Base-by-base conservation (phyloP, 768 basidiomycete species). In the Solioccasus polychromus region DNA sequence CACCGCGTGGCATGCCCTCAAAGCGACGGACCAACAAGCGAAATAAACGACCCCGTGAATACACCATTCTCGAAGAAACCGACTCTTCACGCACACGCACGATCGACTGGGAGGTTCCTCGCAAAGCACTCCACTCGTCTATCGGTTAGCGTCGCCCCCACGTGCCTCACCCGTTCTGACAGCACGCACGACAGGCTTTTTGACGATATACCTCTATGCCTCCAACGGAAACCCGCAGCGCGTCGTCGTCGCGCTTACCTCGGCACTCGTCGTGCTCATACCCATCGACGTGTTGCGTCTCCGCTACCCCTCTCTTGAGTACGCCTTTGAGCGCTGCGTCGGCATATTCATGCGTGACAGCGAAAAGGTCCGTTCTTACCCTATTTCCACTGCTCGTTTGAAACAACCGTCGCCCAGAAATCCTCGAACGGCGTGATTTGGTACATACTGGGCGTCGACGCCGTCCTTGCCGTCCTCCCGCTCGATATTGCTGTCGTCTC, bases 261-360 rank as follows among this genome's bases (percentile, higher is more conserved):
- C 76, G 12, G 79, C 81, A 0, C 73, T 95, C 8, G 75, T 79
- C 19, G 55, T 87, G 34, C 81, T 93, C 48, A 72, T 79, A 35
- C 80, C 84, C n/a, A 74, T 80, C 46, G 93, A 95, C 66, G 55
- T 87, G 32, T 67, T 94, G 25, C 80, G 93, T 22, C 75, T 95
- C 34, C 73, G 75, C 23, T 81, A 71, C 28, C 76, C 80, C 3
- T 42, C 69, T 0, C 86, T 94, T 55, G 89, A 79, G 44, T 71
- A 75, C 36, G 58, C 79, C 8, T 94, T 88, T 58, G 92, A 94
- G 62, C 69, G 71, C 15, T 67, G 67, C 30, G 66, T 92, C 4
- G 92, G 92, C 18, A 83, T 88, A 55, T 76, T 95, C 39, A 94
- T 95, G 93, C 79, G 93, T 9, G 90, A 94, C 51, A 81, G 80